Evolutionary conservation across 1,139 yeast species (phyloP).

Genomic region (Saccharomyces hybrid): DNA sequence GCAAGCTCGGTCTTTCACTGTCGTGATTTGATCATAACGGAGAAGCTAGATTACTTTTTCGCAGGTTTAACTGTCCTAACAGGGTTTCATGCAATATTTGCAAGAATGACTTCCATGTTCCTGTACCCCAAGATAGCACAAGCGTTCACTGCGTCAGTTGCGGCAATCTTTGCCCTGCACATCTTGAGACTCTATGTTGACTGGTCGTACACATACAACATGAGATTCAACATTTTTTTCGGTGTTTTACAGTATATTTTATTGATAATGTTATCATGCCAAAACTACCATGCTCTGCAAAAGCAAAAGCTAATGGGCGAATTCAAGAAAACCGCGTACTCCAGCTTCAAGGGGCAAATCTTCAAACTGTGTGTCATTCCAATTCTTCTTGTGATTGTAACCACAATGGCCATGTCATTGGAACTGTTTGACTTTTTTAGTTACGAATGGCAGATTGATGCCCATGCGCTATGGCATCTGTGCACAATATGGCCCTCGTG

Average conservation of each 20-base stretch:
- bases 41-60: constrained; percentile 80
- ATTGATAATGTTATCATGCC: constrained; percentile 29
- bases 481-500: constrained; percentile 60
- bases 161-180: constrained; percentile 48
- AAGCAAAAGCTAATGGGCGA: constrained; percentile 9
- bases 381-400: constrained; percentile 41
- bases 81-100: constrained; percentile 63
- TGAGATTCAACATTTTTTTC: constrained; percentile 77
- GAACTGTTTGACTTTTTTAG: constrained; percentile 91
- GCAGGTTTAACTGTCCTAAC: constrained; percentile 83
- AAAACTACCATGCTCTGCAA: constrained; percentile 24
- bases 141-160: constrained; percentile 39
- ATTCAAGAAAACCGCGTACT: constrained; percentile 5
- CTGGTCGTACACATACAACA: constrained; percentile 91
- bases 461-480: constrained; percentile 91
- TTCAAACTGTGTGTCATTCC: constrained; percentile 45
- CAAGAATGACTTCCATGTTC: constrained; percentile 40
- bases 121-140: constrained; percentile 27
- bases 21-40: constrained; percentile 75
- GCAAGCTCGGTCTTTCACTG: constrained; percentile 80
- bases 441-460: constrained; percentile 61
- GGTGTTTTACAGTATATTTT: constrained; percentile 66
- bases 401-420: constrained; percentile 70
- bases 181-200: constrained; percentile 57
- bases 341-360: constrained; percentile 13